These are phyloP conservation scores for Hypoxylon perforatum DNA, from an alignment of 495 filamentous ascomycete genomes.

Conservation along the genomic window DNA sequence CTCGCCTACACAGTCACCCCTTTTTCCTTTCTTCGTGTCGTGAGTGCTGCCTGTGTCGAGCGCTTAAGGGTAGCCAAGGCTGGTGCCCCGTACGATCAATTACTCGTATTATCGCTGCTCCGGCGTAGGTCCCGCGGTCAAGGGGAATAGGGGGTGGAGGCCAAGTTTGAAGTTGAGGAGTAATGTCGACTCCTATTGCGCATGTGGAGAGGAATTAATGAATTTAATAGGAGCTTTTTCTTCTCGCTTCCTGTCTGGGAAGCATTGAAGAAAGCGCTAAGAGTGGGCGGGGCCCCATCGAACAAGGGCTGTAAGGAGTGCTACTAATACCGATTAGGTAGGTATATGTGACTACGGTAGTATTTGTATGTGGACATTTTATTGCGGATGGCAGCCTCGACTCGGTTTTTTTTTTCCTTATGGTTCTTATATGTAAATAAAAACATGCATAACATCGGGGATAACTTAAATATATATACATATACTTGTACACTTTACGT, in stretches of 20 bases:
- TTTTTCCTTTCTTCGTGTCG: slow-evolving; percentile 1
- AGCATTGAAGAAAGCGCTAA: not conserved
- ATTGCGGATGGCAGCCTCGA: not conserved
- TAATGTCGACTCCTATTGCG: slow-evolving; percentile 13
- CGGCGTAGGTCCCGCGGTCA: slow-evolving; percentile 14
- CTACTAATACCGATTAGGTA: not conserved
- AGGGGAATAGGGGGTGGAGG: slow-evolving; percentile 35
- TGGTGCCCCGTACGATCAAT: slow-evolving; percentile 15
- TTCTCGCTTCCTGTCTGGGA: slow-evolving; percentile 1
- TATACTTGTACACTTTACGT: not conserved
- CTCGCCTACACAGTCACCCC: not conserved
- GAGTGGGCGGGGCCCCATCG: not conserved
- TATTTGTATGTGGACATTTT: not conserved
- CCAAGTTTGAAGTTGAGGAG: slow-evolving; percentile 29
- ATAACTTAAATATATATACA: not conserved
- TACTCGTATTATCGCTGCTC: slow-evolving; percentile 25
- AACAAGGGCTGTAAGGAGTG: not conserved
- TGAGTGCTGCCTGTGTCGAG: not conserved
- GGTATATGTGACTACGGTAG: not conserved
- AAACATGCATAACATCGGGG: not conserved
- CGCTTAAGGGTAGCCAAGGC: slow-evolving; percentile 1
- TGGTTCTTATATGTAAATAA: not conserved
- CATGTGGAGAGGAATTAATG: slow-evolving; percentile 20
- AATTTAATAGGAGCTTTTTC: slow-evolving; percentile 4
- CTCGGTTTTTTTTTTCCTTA: too few relatives aligned